Evolutionary conservation across 2,329 filamentous ascomycete genomes (phyloP), one percentile per base, ranked within the genome.

Genomic region (Pyrenochaeta sp.): DNA sequence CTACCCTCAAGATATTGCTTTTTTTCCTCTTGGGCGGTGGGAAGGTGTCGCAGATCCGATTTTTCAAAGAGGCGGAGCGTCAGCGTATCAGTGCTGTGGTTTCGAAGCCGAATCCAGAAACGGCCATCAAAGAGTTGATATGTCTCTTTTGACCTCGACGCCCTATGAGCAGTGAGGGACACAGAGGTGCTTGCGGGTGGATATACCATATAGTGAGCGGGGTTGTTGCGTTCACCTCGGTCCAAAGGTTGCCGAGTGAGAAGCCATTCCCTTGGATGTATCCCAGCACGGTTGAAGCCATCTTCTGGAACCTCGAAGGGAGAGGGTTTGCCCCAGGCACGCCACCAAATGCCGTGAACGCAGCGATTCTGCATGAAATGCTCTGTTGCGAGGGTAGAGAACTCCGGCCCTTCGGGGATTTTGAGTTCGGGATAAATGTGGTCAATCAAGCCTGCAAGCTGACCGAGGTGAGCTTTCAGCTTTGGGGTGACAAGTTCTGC

Each of bases 71-170:
- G 50, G 12, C 83, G 81, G 22, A 85, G 62, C 1, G 74, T 58
- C 5, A 85, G 56, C 1, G 62, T 56, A 25, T 66, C 59, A 1
- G 60, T 47, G 1, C 68, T 67, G 4, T 64, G 54, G 19, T 82
- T 77, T 28, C 71, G 66, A 10, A 87, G 54, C 2, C 78, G 79
- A 48, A 88, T 77, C 86, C 86, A 88, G 71, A 79, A 87, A 22
- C 86, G 79, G 46, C 81, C 78, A 65, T 87, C 85, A 78, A 84
- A 87, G 15, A 88, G 77, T 5, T 75, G 73, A 72, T 77, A 83
- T 46, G 51, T 27, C 32, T 37, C 40, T 46, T 50, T 46, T 13
- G 24, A 39, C 15, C 10, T 46, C 10, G 28, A 32, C 15, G 44
- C 15, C 6, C 12, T n/a, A 19, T 27, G 22, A 12, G 40, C 4